Percentiles rank a stretch among this genome's conserved stretches.
Conservation (phyloP, 768 basidiomycete species). For the Trametes cingulata region DNA sequence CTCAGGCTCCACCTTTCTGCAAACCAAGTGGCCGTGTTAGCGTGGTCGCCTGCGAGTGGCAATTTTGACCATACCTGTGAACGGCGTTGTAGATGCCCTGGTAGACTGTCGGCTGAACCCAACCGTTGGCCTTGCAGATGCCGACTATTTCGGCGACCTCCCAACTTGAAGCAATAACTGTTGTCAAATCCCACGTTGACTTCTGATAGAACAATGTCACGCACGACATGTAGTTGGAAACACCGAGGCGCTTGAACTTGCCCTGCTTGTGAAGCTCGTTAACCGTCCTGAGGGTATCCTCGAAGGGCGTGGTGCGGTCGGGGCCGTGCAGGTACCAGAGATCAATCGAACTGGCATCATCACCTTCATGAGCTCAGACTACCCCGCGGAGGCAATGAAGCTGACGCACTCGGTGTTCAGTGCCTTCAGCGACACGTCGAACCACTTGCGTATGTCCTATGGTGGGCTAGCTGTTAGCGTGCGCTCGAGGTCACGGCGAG, state of each 20-base stretch:
- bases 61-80: constrained; percentile 25
- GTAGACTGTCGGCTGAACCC: constrained; percentile 50
- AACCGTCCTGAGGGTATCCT: constrained; percentile 47
- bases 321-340: constrained; percentile 52
- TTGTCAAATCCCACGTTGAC: not conserved
- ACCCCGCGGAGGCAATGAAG: too few species aligned
- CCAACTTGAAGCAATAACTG: constrained; percentile 30
- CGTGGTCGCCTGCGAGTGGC: too few species aligned
- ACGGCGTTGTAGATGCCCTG: constrained; percentile 50
- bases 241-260: constrained; percentile 48
- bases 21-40: too few species aligned
- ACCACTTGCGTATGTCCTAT: constrained; percentile 37
- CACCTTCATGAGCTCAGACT: too few species aligned
- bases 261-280: constrained; percentile 54
- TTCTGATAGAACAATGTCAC: constrained; percentile 20
- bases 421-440: constrained; percentile 41
- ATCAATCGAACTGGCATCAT: constrained; percentile 33
- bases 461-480: too few species aligned
- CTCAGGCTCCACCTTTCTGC: constrained; percentile 37
- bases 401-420: constrained; percentile 46
- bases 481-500: too few species aligned
- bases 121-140: constrained; percentile 45
- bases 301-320: constrained; percentile 45
- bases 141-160: constrained; percentile 47
- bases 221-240: constrained; percentile 45